Conservation (phyloP, 352 stramenopile genomes). For the Phytophthora tubulina region DNA sequence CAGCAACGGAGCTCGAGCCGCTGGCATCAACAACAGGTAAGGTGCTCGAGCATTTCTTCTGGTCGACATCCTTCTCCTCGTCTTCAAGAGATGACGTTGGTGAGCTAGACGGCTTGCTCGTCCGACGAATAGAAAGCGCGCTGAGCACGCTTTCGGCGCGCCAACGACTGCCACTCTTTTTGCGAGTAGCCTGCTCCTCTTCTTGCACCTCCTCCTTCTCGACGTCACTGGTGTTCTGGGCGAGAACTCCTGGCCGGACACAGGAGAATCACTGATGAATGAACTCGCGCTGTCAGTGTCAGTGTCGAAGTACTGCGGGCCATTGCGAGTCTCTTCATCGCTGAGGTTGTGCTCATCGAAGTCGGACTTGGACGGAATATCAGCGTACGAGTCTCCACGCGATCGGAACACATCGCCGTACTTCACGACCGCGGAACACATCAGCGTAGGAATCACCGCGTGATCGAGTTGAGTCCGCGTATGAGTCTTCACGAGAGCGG, state of each 20-base stretch:
- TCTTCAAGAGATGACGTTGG: slow-evolving; percentile 43
- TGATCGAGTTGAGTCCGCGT: slow-evolving; percentile 36
- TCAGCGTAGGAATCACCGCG: slow-evolving; percentile 38
- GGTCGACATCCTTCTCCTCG: slow-evolving; percentile 32
- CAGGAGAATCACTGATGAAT: slow-evolving; percentile 41
- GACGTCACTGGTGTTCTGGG: slow-evolving; percentile 23
- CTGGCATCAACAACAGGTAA: slow-evolving; percentile 29
- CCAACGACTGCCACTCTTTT: slow-evolving; percentile 50
- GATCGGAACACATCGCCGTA: slow-evolving; percentile 35
- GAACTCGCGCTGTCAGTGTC: slow-evolving; percentile 59
- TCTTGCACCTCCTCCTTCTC: slow-evolving; percentile 25
- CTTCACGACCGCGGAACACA: slow-evolving; percentile 32
- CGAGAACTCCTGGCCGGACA: slow-evolving; percentile 8
- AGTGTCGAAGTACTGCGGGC: slow-evolving; percentile 57
- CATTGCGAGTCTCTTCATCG: slow-evolving; percentile 35
- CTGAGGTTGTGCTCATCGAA: slow-evolving; percentile 40
- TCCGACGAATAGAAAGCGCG: slow-evolving; percentile 49
- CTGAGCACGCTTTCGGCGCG: slow-evolving; percentile 55
- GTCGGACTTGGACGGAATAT: slow-evolving; percentile 42
- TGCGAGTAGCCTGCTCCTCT: slow-evolving; percentile 24
- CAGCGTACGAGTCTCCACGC: slow-evolving; percentile 40
- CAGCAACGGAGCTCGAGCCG: slow-evolving; percentile 40
- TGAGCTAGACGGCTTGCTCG: slow-evolving; percentile 46
- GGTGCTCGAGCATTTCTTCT: slow-evolving; percentile 41
- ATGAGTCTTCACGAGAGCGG: slow-evolving; percentile 41